These are phyloP conservation scores for Blakeslea trispora DNA, from an alignment of 371 early-diverging fungal species.

Conservation along the genomic window DNA sequence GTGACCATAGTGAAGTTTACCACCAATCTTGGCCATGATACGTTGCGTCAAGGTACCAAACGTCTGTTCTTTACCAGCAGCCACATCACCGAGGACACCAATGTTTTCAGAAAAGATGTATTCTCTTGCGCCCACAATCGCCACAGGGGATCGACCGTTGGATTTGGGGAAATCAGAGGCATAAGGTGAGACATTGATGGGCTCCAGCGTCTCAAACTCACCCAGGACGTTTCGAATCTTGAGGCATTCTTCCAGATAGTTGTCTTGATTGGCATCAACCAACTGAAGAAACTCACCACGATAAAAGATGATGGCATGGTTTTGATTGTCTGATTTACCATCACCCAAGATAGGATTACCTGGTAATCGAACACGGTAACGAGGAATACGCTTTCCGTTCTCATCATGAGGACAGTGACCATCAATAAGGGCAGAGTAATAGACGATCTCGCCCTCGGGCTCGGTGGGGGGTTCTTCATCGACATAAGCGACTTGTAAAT, in stretches of 20 bases:
- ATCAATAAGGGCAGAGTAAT: constrained; percentile 78
- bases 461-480: constrained; percentile 61
- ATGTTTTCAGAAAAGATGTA: constrained; percentile 89
- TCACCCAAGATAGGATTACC: constrained; percentile 91
- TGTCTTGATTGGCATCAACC: constrained; percentile 92
- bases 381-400: constrained; percentile 73
- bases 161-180: constrained; percentile 44
- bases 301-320: constrained; percentile 81
- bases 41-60: constrained; percentile 90
- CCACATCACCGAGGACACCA: constrained; percentile 88
- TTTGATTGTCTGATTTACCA: constrained; percentile 92
- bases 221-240: constrained; percentile 87
- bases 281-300: constrained; percentile 87
- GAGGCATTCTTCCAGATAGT: constrained; percentile 87
- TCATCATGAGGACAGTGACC: constrained; percentile 66
- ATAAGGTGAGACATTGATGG: constrained; percentile 69
- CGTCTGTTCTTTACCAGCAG: constrained; percentile 90
- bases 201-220: constrained; percentile 82
- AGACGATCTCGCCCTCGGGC: constrained; percentile 51
- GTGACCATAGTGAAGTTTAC: constrained; percentile 88
- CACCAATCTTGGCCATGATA: constrained; percentile 85
- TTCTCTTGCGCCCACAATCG: constrained; percentile 91
- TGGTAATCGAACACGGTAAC: constrained; percentile 78
- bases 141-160: constrained; percentile 68
- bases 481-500: constrained; percentile 81